phyloP scores from a whole-genome alignment of 345 rosid species.

The Raphanus raphanistrum region DNA sequence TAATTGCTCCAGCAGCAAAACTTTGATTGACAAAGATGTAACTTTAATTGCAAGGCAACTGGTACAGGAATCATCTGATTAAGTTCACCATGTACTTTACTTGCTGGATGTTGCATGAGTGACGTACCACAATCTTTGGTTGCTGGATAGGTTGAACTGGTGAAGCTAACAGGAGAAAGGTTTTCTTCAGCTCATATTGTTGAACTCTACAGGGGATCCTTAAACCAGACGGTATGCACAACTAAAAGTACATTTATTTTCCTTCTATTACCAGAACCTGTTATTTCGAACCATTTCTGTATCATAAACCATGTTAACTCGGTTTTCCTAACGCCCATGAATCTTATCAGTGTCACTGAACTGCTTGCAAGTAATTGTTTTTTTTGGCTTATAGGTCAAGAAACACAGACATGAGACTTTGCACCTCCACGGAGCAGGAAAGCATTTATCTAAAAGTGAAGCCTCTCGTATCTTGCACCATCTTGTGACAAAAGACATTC shows the following conservation, averaged over 20 bases:
- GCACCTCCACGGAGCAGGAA: conserved; percentile 93
- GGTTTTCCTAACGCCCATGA: background rate
- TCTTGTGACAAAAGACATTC: conserved; percentile 80
- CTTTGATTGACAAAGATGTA: conserved; percentile 80
- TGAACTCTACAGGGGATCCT: conserved; percentile 95
- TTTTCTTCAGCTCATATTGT: conserved; percentile 83
- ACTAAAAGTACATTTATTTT: background rate
- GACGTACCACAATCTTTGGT: background rate
- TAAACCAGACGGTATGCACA: conserved; percentile 71
- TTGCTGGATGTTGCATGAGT: conserved; percentile 20
- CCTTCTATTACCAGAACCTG: no score
- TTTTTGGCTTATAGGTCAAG: conserved; percentile 65
- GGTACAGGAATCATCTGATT: conserved; percentile 47
- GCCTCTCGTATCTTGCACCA: conserved; percentile 81
- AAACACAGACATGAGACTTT: conserved; percentile 76
- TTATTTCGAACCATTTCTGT: no score
- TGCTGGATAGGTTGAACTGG: conserved; percentile 75
- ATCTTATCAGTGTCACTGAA: conserved; percentile 6
- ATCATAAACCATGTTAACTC: background rate
- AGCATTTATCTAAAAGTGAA: conserved; percentile 75
- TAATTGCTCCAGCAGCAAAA: conserved; percentile 69
- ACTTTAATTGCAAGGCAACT: conserved; percentile 77
- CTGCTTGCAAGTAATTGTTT: conserved; percentile 9
- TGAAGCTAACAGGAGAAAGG: conserved; percentile 71
- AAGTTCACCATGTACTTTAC: conserved; percentile 1